A percentile compares a stretch with the other conserved stretches of the same genome.
Evolutionary conservation across 495 filamentous ascomycete species (phyloP).

Genomic region (Sordaria brevicollis): DNA sequence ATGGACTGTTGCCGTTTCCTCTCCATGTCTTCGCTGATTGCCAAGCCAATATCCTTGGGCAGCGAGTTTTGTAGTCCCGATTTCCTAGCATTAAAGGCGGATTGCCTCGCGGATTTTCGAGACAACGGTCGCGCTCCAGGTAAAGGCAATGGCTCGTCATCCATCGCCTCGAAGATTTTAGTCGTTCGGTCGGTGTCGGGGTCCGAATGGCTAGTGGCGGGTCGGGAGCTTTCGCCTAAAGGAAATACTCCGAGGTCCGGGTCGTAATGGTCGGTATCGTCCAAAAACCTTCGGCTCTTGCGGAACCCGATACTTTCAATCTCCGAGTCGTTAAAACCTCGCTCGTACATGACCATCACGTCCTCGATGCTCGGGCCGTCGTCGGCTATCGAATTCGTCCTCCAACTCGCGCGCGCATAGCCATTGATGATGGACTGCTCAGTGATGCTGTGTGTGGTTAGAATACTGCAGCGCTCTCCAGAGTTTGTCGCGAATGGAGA

Average conservation of each 20-base stretch:
- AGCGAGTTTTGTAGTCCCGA: constrained; percentile 22
- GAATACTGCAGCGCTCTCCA: constrained; percentile 63
- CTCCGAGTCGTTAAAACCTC: constrained; percentile 60
- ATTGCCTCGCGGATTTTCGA: constrained; percentile 23
- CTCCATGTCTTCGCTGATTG: constrained; percentile 15
- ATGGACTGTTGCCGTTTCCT: constrained; percentile 1
- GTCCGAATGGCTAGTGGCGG: constrained; percentile 22
- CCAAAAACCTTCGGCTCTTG: constrained; percentile 18
- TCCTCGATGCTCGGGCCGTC: constrained; percentile 81
- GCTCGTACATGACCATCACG: constrained; percentile 86
- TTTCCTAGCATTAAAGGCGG: constrained; percentile 26
- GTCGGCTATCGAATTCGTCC: constrained; percentile 46
- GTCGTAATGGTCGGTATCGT: constrained; percentile 25
- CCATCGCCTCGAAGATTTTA: constrained; percentile 35
- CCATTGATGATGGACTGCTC: constrained; percentile 38
- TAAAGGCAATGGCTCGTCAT: constrained; percentile 23
- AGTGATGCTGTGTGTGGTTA: constrained; percentile 67
- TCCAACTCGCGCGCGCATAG: constrained; percentile 38
- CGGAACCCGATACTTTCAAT: constrained; percentile 23
- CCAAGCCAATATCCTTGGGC: constrained; percentile 19
- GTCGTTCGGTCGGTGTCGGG: constrained; percentile 13
- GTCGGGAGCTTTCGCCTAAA: constrained; percentile 11
- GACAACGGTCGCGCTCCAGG: constrained; percentile 15
- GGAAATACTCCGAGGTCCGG: constrained; percentile 10
- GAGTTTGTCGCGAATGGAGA: neutral